Evolutionary conservation across 805 yeast species (phyloP), one percentile per base, ranked within the genome.

Genomic region (Wickerhamiella bombiphila): DNA sequence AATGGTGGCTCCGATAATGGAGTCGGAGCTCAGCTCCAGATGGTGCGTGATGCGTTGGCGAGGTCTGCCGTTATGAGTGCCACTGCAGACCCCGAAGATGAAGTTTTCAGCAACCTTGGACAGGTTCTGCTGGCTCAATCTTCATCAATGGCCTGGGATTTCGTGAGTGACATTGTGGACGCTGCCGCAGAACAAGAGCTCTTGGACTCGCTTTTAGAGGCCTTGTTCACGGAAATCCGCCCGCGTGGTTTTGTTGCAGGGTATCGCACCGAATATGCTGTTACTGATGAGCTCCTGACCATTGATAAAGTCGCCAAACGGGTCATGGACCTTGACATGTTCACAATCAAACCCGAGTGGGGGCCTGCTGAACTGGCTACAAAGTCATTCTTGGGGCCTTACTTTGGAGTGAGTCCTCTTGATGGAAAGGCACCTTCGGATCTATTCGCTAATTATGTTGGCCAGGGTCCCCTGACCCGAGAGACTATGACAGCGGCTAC

Each of bases 261-360:
- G 16, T 3, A 7, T 15, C 6, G 26, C 5, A 19, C 22, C 7
- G 33, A 30, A 17, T 30, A 17, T 16, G 20, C 16, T 17, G 33
- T 30, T n/a, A 30, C 33, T n/a, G 33, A 13, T 8, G 22, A 19
- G 33, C 14, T 30, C 14, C 22, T 30, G 13, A 19, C 14, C 22
- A 54, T 80, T 13, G 57, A 63, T 24, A 64, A 74, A 39, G 70
- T 86, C 7, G 63, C 68, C 18, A 80, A 75, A 39, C 83, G 80
- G 50, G 93, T 75, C 1, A 62, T 75, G 0, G 54, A 76, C 5
- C 45, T 70, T 5, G 91, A 77, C 15, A 62, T 81, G 22, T 56
- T 78, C 42, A 68, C 70, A 42, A 61, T 69, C 13, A 20, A 30
- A 16, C 22, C 33, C 14, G 21, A 7, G 13, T 30, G 33, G 33